Percentiles rank a stretch among this genome's conserved stretches.
Evolutionary conservation across 2,329 filamentous ascomycete species (phyloP).

Genomic region (Venturiaceae sp.): DNA sequence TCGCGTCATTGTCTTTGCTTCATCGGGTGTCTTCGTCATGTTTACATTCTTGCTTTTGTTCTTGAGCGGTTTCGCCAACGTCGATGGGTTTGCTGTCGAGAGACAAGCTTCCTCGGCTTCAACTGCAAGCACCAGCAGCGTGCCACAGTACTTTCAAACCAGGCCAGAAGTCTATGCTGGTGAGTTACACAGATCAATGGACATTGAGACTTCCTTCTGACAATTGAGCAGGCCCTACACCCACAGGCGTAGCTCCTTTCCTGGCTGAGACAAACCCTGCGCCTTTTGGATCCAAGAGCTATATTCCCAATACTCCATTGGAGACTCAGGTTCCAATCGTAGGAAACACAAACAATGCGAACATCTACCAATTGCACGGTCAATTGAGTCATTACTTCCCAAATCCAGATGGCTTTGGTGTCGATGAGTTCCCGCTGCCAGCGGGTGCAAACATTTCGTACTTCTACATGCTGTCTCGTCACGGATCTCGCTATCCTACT

Average conservation of each 20-base stretch:
- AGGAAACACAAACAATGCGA: constrained; percentile 47
- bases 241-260: constrained; percentile 61
- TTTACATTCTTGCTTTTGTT: constrained; percentile 1
- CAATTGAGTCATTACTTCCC: constrained; percentile 61
- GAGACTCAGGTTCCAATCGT: constrained; percentile 61
- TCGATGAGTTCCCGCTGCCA: constrained; percentile 61
- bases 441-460: constrained; percentile 58
- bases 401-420: constrained; percentile 59
- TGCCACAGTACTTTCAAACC: constrained; percentile 7
- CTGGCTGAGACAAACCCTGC: constrained; percentile 62
- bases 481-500: constrained; percentile 66
- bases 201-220: too few relatives aligned
- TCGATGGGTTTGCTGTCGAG: background rate
- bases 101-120: background rate
- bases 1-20: background rate
- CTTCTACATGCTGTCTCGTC: constrained; percentile 63
- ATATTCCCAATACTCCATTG: constrained; percentile 58
- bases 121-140: background rate
- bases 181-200: background rate
- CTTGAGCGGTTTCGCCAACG: background rate
- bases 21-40: constrained; percentile 2
- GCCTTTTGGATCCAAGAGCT: constrained; percentile 50
- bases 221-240: constrained; percentile 44
- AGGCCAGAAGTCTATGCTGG: constrained; percentile 1
- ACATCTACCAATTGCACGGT: constrained; percentile 63